A percentile compares a stretch with the other conserved stretches of the same genome.
phyloP scores from a whole-genome alignment of 2,329 filamentous ascomycete species.

The Bipolaris sorokiniana region DNA sequence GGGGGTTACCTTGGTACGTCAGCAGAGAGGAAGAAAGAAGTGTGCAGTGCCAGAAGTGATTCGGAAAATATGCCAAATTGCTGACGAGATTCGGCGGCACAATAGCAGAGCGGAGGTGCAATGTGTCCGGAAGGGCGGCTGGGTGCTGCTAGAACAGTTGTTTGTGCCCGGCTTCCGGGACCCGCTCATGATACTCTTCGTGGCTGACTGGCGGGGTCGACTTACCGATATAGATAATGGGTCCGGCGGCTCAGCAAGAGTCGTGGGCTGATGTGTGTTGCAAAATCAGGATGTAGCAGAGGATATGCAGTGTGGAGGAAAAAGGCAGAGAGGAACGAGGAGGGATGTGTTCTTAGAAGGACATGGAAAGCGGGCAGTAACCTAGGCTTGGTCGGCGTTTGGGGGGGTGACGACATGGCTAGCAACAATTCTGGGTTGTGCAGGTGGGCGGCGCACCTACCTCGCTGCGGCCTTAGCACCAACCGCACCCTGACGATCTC shows the following conservation, averaged over 20 bases:
- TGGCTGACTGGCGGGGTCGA: constrained; percentile 29
- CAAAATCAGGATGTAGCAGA: background rate
- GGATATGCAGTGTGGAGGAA: constrained; percentile 5
- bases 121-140: constrained; percentile 47
- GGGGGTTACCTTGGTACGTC: constrained; percentile 25
- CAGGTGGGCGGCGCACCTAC: constrained; percentile 17
- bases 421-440: constrained; percentile 24
- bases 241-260: constrained; percentile 12
- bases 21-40: constrained; percentile 30
- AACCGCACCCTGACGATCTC: constrained; percentile 39
- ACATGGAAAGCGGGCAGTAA: constrained; percentile 33
- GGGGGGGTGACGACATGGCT: constrained; percentile 47
- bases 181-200: constrained; percentile 39
- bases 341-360: constrained; percentile 2
- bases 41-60: constrained; percentile 23
- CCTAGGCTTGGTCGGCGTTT: constrained; percentile 39
- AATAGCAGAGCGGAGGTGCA: constrained; percentile 33
- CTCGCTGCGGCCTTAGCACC: constrained; percentile 3
- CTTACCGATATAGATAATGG: constrained; percentile 36
- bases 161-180: constrained; percentile 30
- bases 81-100: constrained; percentile 6
- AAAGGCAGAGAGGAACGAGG: constrained; percentile 12
- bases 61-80: constrained; percentile 17
- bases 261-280: background rate
- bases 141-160: constrained; percentile 22